Conservation (phyloP, 2,329 filamentous ascomycete species). For the Leptosphaerulina australis region DNA sequence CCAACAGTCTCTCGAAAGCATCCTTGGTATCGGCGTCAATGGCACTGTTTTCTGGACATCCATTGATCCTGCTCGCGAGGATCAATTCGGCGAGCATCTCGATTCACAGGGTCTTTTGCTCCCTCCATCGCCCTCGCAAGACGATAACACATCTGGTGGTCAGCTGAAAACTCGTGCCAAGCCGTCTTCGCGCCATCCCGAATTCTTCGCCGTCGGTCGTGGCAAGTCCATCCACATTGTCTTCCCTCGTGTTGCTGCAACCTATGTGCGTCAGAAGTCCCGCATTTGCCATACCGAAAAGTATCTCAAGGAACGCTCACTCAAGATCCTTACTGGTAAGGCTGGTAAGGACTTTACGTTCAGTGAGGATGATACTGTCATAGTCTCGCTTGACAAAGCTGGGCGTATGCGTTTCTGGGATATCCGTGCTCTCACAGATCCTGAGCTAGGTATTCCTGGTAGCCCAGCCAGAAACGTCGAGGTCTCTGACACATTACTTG, state of each 20-base stretch:
- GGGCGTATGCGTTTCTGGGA: conserved; percentile 99
- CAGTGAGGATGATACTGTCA: conserved; percentile 92
- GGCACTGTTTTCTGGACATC: conserved; percentile 96
- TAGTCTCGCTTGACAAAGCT: conserved; percentile 95
- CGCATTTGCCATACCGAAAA: conserved; percentile 81
- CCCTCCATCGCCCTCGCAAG: conserved; percentile 81
- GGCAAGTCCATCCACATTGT: conserved; percentile 96
- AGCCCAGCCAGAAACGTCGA: conserved; percentile 64
- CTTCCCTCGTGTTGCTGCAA: conserved; percentile 62
- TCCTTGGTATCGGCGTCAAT: conserved; percentile 91
- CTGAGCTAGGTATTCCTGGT: conserved; percentile 52
- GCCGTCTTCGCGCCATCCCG: conserved; percentile 84
- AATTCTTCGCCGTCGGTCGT: conserved; percentile 93
- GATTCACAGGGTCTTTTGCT: conserved; percentile 88
- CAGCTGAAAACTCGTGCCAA: conserved; percentile 95
- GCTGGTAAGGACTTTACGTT: conserved; percentile 98
- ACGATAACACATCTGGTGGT: conserved; percentile 89
- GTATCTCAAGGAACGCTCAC: conserved; percentile 81
- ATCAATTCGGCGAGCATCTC: conserved; percentile 75
- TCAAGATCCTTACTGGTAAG: conserved; percentile 97
- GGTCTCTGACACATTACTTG: conserved; percentile 84
- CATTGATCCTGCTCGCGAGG: conserved; percentile 54
- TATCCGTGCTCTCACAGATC: conserved; percentile 74
- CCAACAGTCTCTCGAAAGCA: conserved; percentile 63
- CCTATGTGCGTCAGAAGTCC: conserved; percentile 59